Evolutionary conservation across 2,329 filamentous ascomycete genomes (phyloP).

Genomic region (Macrophomina tecta): DNA sequence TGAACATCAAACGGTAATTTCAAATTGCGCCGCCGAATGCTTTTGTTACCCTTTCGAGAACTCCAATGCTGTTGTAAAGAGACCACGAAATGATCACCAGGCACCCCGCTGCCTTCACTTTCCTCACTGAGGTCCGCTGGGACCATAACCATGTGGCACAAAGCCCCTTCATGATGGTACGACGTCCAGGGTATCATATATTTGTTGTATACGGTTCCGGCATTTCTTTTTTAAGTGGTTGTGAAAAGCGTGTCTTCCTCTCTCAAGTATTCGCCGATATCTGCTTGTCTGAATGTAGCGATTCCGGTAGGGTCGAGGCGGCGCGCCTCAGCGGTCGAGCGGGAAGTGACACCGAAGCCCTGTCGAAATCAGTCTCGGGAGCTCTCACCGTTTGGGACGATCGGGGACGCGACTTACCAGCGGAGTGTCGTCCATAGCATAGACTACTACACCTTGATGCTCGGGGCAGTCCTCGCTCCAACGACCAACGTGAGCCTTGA

Average conservation of each 20-base stretch:
- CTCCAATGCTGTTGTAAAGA: conserved; percentile 2
- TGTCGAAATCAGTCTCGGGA: conserved; percentile 47
- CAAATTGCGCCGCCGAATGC: conserved; percentile 24
- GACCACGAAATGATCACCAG: neutral
- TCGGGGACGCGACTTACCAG: conserved; percentile 51
- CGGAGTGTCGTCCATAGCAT: conserved; percentile 90
- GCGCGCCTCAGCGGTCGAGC: conserved; percentile 81
- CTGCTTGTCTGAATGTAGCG: conserved; percentile 87
- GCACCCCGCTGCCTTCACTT: no score
- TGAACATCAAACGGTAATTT: neutral
- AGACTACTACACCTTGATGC: conserved; percentile 88
- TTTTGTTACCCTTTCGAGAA: neutral
- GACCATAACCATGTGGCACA: no score
- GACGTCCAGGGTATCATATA: conserved; percentile 10
- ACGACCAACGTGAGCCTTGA: conserved; percentile 80
- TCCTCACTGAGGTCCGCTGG: no score
- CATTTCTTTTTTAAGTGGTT: conserved; percentile 42
- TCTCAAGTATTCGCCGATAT: conserved; percentile 92
- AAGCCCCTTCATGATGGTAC: neutral
- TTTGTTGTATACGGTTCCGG: neutral
- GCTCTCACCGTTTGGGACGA: no score
- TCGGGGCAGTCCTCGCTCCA: conserved; percentile 93
- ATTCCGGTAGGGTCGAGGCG: conserved; percentile 89
- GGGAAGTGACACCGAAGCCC: conserved; percentile 91
- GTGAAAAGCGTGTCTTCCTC: conserved; percentile 74